A percentile compares a stretch with the other conserved stretches of the same genome.
These are phyloP conservation scores for Pythium dissotocum DNA, from an alignment of 352 stramenopile genomes.

Conservation along the genomic window DNA sequence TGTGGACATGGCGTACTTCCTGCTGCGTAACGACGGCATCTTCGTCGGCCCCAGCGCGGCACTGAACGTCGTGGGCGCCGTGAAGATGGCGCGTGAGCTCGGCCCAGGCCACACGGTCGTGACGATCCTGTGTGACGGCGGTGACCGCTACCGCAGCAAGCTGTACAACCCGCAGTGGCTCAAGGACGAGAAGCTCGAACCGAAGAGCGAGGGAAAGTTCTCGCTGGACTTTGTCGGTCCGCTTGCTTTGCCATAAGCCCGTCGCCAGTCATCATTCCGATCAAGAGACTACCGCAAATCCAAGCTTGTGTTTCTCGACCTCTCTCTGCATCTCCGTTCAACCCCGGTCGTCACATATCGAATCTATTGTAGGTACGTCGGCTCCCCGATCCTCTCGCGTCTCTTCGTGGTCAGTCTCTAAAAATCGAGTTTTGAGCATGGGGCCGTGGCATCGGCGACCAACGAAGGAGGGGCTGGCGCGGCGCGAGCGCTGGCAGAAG, in stretches of 20 bases:
- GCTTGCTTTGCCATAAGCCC: conserved; percentile 13
- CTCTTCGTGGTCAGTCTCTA: not conserved
- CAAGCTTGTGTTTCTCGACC: not conserved
- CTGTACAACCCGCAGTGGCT: conserved; percentile 82
- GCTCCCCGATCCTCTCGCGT: not conserved
- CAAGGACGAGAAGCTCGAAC: conserved; percentile 47
- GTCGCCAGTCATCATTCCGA: too few species aligned
- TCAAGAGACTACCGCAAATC: not conserved
- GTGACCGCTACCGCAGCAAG: conserved; percentile 81
- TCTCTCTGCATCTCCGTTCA: too few species aligned
- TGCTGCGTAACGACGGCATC: conserved; percentile 90
- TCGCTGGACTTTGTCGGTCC: conserved; percentile 31
- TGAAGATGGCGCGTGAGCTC: conserved; percentile 78
- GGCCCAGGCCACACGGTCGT: conserved; percentile 71
- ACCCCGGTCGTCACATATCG: too few species aligned
- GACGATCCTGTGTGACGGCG: conserved; percentile 82
- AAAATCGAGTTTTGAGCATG: not conserved
- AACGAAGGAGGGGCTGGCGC: conserved; percentile 22
- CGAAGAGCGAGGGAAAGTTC: conserved; percentile 18
- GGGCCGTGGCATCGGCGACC: conserved; percentile 11
- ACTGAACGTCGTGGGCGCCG: conserved; percentile 74
- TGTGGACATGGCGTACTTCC: conserved; percentile 92
- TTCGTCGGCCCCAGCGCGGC: conserved; percentile 90
- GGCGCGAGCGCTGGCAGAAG: conserved; percentile 14
- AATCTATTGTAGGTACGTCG: conserved; percentile 3